Base-by-base conservation (phyloP, 352 stramenopile genomes). In the Pythium pectinolyticum region DNA sequence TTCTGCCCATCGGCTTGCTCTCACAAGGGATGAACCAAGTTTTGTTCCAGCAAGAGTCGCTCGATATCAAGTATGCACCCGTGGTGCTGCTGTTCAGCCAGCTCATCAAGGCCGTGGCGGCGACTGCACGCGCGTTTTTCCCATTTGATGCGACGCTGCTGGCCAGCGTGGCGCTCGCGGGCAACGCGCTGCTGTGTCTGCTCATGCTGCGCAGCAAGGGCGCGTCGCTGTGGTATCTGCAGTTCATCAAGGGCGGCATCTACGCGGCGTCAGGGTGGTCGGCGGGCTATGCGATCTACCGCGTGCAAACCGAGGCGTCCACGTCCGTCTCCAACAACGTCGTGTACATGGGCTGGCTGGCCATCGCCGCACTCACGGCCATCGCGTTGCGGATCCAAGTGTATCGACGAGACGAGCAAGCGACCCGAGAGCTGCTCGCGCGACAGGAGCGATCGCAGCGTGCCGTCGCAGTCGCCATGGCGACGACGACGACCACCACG, bases 11-110 rank as follows among this genome's bases (percentile, higher is more conserved):
- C 15, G 80, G 77, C 2, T 46, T 89, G 31, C 64, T 89, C 25
- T 68, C 75, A 8, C 73, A 84, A 31, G 79, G 79, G 22, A 87
- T 89, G 80, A 86, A 71, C 43, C 77, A 89, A 24, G 80, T 89
- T 20, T 41, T 89, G 39, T 89, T 89, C 39, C 75, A 82, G 39
- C 72, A 79, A 31, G 80, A 87, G 47, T 77, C 71, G 30, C 58
- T 87, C 19, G 80, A 87, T 55, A 78, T 87, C 61, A 85, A 86
- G 54, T 89, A 84, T 27, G 79, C 80, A 5, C 77, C 77, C 0
- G 74, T 84, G 10, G 58, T 86, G 31, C 45, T 80, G 24, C 72
- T 89, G 2, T 67, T 84, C 10, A 77, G 67, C 14, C 80, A 89
- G 49, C 52, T 89, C 28, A 66, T 79, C 35, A 89, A 89, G 56